These are phyloP conservation scores for Aureobasidium sp. DNA, from an alignment of 2,329 filamentous ascomycete species.

Conservation along the genomic window DNA sequence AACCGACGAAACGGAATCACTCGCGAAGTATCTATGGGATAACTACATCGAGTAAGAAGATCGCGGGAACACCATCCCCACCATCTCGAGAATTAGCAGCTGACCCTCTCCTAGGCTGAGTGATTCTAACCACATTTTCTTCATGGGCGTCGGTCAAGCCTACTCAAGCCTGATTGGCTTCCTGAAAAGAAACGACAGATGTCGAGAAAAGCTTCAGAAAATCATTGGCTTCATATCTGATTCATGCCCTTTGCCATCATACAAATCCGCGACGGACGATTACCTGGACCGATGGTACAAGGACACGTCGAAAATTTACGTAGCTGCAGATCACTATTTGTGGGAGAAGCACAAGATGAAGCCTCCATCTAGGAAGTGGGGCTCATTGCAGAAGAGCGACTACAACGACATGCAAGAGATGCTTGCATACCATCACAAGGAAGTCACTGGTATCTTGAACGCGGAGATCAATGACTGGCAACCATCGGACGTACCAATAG, in stretches of 20 bases:
- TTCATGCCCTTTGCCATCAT: conserved; percentile 61
- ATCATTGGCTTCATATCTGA: conserved; percentile 76
- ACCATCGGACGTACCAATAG: background rate
- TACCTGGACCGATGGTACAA: conserved; percentile 74
- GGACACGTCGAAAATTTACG: conserved; percentile 70
- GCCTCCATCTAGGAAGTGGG: conserved; percentile 52
- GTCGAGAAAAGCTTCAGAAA: conserved; percentile 60
- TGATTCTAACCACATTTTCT: conserved; percentile 64
- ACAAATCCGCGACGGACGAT: conserved; percentile 59
- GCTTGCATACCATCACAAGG: conserved; percentile 45
- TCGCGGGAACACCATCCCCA: too few species aligned
- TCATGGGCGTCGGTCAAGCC: conserved; percentile 85
- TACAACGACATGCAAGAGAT: conserved; percentile 47
- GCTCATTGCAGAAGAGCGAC: conserved; percentile 42
- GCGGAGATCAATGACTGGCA: conserved; percentile 35
- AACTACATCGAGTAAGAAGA: conserved; percentile 73
- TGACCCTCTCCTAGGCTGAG: conserved; percentile 42
- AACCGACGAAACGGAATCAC: conserved; percentile 51
- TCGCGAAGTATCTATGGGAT: conserved; percentile 88
- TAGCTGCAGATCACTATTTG: conserved; percentile 66
- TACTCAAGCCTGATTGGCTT: conserved; percentile 78
- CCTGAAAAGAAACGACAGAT: conserved; percentile 55
- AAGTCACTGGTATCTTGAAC: conserved; percentile 43
- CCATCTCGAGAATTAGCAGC: too few species aligned
- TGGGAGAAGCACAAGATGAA: conserved; percentile 57